Evolutionary conservation across 495 filamentous ascomycete species (phyloP).

Genomic region (Penicillium robsamsonii): DNA sequence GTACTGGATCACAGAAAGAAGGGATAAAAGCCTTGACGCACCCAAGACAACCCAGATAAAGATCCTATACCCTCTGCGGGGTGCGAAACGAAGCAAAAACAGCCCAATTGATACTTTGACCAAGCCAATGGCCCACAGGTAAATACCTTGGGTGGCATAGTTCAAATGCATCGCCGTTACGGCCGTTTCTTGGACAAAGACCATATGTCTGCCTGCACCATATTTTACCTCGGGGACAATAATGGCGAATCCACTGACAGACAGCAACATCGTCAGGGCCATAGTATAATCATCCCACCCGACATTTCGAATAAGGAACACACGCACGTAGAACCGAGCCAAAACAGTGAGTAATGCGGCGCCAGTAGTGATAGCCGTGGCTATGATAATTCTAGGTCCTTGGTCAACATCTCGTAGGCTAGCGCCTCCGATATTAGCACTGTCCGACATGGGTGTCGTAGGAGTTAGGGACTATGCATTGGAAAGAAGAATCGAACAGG

Average conservation of each 20-base stretch:
- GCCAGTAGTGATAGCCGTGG: slow-evolving; percentile 31
- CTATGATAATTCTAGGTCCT: slow-evolving; percentile 34
- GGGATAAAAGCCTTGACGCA: slow-evolving; percentile 1
- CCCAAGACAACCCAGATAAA: slow-evolving; percentile 33
- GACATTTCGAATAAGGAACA: slow-evolving; percentile 34
- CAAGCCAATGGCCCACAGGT: slow-evolving; percentile 39
- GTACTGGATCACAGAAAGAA: background rate
- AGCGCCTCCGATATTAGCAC: slow-evolving; percentile 12
- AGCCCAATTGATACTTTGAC: slow-evolving; percentile 49
- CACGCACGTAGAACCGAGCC: slow-evolving; percentile 40
- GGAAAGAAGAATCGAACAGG: background rate
- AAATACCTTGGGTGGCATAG: slow-evolving; percentile 43
- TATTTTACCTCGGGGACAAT: slow-evolving; percentile 36
- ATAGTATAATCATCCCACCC: slow-evolving; percentile 46
- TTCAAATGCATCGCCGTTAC: slow-evolving; percentile 42
- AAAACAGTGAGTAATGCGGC: slow-evolving; percentile 27
- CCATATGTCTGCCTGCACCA: slow-evolving; percentile 41
- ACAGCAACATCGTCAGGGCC: slow-evolving; percentile 34
- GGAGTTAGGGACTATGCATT: background rate
- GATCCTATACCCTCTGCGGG: slow-evolving; percentile 30
- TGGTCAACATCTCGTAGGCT: slow-evolving; percentile 31
- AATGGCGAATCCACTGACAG: slow-evolving; percentile 32
- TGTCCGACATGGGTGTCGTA: slow-evolving; percentile 12
- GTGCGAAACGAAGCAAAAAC: slow-evolving; percentile 44
- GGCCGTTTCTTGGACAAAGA: slow-evolving; percentile 29